Evolutionary conservation across 2,329 filamentous ascomycete genomes (phyloP).

Genomic region (Alternaria solani): DNA sequence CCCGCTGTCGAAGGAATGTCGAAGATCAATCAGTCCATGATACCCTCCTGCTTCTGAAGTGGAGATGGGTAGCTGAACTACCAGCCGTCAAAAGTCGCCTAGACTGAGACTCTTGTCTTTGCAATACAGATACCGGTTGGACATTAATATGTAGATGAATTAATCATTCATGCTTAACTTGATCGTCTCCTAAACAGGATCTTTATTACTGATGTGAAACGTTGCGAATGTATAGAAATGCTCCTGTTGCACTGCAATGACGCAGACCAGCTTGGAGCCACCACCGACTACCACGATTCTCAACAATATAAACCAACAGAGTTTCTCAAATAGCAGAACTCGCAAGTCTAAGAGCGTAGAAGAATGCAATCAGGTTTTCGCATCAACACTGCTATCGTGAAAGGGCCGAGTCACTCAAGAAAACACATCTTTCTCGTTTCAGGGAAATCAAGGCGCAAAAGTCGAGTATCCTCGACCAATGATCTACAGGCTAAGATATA

Average conservation of each 20-base stretch:
- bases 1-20: conserved; percentile 23
- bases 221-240: background rate
- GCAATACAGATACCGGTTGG: conserved; percentile 49
- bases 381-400: no score
- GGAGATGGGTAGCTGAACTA: conserved; percentile 28
- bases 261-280: no score
- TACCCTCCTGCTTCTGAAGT: conserved; percentile 28
- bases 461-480: background rate
- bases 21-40: conserved; percentile 30
- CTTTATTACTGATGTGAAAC: background rate
- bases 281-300: no score
- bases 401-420: background rate
- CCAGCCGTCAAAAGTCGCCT: conserved; percentile 44
- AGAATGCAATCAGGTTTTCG: background rate
- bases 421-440: background rate
- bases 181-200: background rate
- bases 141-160: conserved; percentile 25
- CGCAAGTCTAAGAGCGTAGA: background rate
- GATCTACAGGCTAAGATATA: background rate
- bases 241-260: no score
- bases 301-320: no score
- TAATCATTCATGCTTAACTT: background rate
- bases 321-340: no score
- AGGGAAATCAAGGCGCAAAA: background rate
- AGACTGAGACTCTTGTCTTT: conserved; percentile 45